Percentiles rank a stretch among this genome's conserved stretches.
phyloP scores from a whole-genome alignment of 345 rosid genomes.

The Eucalyptus cloeziana region DNA sequence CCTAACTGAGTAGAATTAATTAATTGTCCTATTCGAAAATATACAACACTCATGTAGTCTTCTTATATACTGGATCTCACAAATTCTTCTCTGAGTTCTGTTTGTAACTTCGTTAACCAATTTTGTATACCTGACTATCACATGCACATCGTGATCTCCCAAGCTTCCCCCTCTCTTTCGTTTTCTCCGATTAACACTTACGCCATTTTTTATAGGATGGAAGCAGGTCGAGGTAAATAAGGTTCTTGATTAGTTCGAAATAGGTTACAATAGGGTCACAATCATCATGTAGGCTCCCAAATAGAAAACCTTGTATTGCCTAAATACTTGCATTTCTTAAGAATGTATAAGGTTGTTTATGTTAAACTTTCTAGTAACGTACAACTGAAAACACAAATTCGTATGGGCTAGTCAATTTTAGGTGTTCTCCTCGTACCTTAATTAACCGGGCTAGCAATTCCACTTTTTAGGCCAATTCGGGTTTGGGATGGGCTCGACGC shows the following conservation, averaged over 20 bases:
- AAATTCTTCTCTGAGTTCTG: not conserved
- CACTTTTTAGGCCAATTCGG: not conserved
- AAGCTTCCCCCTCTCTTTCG: not conserved
- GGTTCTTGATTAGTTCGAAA: not conserved
- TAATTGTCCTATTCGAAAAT: not conserved
- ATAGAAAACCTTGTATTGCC: not conserved
- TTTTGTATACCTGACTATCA: not conserved
- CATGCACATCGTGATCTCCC: not conserved
- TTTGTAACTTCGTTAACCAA: not conserved
- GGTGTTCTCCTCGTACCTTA: not conserved
- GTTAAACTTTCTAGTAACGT: not conserved
- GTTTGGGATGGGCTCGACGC: not conserved
- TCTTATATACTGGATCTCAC: not conserved
- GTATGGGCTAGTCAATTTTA: not conserved
- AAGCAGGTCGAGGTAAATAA: not conserved
- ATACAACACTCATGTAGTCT: not conserved
- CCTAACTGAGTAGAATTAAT: not conserved
- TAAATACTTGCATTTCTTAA: not conserved
- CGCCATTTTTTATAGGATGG: not conserved
- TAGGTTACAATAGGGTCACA: not conserved
- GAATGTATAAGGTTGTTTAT: not conserved
- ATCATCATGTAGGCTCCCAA: not conserved
- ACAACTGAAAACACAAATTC: not conserved
- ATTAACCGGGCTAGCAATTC: not conserved
- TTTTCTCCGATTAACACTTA: not conserved